Percentiles rank a stretch among this genome's conserved stretches.
Conservation (phyloP, 768 basidiomycete species). For the Gelatoporia subvermispora region DNA sequence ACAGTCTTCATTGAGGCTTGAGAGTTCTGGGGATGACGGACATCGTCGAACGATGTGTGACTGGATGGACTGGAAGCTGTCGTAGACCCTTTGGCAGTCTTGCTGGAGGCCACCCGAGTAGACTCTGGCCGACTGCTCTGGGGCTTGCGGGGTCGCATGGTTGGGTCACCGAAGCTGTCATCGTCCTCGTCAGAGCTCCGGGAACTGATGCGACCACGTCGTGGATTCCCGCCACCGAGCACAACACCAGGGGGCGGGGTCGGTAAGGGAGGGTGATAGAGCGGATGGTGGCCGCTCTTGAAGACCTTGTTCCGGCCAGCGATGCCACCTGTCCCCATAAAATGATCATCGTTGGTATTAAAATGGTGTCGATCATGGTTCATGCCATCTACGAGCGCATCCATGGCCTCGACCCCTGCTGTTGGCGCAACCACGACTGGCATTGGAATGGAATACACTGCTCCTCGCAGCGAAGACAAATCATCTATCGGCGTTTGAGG, state of each 20-base stretch:
- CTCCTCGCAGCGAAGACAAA: slow-evolving; percentile 31
- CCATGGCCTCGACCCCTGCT: slow-evolving; percentile 80
- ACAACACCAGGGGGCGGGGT: slow-evolving; percentile 77
- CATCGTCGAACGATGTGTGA: too few species aligned
- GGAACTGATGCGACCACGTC: slow-evolving; percentile 25
- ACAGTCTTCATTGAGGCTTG: slow-evolving; percentile 30
- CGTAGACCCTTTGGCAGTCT: slow-evolving; percentile 5
- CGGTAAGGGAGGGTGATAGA: slow-evolving; percentile 80
- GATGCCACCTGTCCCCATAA: slow-evolving; percentile 32
- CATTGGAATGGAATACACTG: slow-evolving; percentile 23
- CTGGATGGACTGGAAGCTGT: not conserved
- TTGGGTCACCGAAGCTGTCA: slow-evolving; percentile 25
- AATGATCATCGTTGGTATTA: slow-evolving; percentile 48
- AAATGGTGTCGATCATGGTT: slow-evolving; percentile 41
- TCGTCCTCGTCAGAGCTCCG: slow-evolving; percentile 56
- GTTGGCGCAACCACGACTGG: slow-evolving; percentile 71
- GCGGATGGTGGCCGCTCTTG: slow-evolving; percentile 61
- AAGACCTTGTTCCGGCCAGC: slow-evolving; percentile 50
- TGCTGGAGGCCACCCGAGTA: slow-evolving; percentile 9
- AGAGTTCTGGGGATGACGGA: too few species aligned
- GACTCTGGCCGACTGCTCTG: slow-evolving; percentile 3
- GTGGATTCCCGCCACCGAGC: slow-evolving; percentile 41
- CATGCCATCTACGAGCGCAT: slow-evolving; percentile 87
- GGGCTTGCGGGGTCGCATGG: not conserved
- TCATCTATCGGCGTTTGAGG: slow-evolving; percentile 64